Evolutionary conservation across 1,139 yeast species (phyloP), one percentile per base, ranked within the genome.

Genomic region (Pichia cactophila): DNA sequence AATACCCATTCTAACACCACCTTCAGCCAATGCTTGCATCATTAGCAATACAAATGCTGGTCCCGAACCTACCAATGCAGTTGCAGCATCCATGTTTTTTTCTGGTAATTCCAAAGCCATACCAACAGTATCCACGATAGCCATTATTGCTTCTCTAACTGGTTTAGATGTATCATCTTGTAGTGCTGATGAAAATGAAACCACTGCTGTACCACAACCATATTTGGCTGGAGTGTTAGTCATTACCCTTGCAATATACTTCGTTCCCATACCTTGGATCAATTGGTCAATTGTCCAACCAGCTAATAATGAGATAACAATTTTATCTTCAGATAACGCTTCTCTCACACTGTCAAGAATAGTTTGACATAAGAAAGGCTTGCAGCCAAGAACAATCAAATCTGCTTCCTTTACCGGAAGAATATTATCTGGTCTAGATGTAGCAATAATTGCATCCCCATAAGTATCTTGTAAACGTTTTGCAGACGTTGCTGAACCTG

Each of bases 21-120:
- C 96, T 61, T 92, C 99, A 59, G 87, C 83, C 69, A 94, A 70
- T 1, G 96, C 83, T 70, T 92, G 98, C 75, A 92, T 75, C 81
- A 90, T 83, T 59, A 89, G 72, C 61, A 90, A 75, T 52, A 88
- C 86, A 66, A 92, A 94, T 0, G 98, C 99, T 1, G 97, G 97
- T 1, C 97, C 97, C 2, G 96, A 87, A 1, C 98, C 99, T 53
- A 95, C 89, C 50, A 92, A 75, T 0, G 97, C 86, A 12, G 97
- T 92, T 46, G 96, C 95, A 8, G 94, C 96, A 63, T 92, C 97
- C 90, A 90, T 90, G 68, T 88, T 87, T 65, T 86, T 85, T 68
- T 92, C 90, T 51, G 95, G 84, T 58, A 80, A 77, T 65, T 85
- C 86, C 64, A 83, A 72, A 41, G 85, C 83, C 62, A 76, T 71